These are phyloP conservation scores for Boletus patriciae DNA, from an alignment of 768 basidiomycete species.

Conservation along the genomic window DNA sequence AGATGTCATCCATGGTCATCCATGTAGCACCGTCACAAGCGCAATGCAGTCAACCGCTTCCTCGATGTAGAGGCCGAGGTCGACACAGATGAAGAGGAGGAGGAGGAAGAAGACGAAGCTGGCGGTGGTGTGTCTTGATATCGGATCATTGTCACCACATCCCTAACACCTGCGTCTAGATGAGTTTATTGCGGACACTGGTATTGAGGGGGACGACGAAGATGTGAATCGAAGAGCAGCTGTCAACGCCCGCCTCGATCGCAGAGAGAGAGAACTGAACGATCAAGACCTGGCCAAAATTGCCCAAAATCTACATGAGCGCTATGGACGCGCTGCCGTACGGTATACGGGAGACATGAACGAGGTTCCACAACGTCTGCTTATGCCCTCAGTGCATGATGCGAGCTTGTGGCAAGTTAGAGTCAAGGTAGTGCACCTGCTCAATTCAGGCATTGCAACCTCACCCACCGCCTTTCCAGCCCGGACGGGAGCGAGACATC, in stretches of 20 bases:
- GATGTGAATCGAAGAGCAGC: conserved; percentile 46
- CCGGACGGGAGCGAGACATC: conserved; percentile 89
- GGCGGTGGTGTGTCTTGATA: conserved; percentile 44
- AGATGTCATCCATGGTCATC: conserved; percentile 1
- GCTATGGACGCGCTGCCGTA: conserved; percentile 68
- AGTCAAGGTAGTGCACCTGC: conserved; percentile 65
- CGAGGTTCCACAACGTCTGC: conserved; percentile 84
- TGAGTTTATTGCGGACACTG: conserved; percentile 64
- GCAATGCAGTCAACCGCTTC: conserved; percentile 71
- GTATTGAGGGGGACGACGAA: conserved; percentile 67
- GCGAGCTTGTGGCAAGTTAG: conserved; percentile 94
- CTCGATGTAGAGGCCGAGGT: conserved; percentile 96
- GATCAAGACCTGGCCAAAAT: conserved; percentile 82
- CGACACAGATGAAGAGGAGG: conserved; percentile 95
- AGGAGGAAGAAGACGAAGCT: conserved; percentile 81
- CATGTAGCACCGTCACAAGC: conserved; percentile 67
- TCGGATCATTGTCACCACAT: neutral
- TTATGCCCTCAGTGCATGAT: conserved; percentile 97
- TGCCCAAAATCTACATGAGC: conserved; percentile 75
- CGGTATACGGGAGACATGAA: conserved; percentile 92
- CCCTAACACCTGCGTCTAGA: conserved; percentile 41
- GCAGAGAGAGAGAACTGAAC: conserved; percentile 69
- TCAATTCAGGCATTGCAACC: neutral
- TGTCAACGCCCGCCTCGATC: conserved; percentile 69
- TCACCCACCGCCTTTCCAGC: conserved; percentile 43